Percentiles rank a stretch among this genome's conserved stretches.
Evolutionary conservation across 2,329 filamentous ascomycete genomes (phyloP).

Genomic region (Fusarium albosuccineum): DNA sequence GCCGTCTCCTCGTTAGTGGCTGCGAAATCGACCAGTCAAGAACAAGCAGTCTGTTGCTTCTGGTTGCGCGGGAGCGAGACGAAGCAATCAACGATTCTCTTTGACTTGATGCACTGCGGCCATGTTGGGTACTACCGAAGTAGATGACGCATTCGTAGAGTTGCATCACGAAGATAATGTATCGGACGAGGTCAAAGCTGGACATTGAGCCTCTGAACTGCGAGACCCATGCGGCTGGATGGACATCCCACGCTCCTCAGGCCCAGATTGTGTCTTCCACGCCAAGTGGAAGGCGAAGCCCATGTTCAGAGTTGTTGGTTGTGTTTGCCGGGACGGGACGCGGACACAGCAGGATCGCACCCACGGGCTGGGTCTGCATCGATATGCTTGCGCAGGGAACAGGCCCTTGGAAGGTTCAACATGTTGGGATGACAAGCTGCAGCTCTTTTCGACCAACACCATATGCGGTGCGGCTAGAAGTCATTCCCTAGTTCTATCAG

Average conservation of each 20-base stretch:
- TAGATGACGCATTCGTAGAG: neutral
- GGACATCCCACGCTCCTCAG: constrained; percentile 11
- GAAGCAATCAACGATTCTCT: constrained; percentile 7
- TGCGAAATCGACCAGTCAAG: constrained; percentile 5
- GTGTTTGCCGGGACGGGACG: constrained; percentile 20
- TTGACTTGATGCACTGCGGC: constrained; percentile 1
- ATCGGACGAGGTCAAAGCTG: constrained; percentile 1
- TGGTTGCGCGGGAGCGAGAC: constrained; percentile 6
- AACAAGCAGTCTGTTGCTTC: neutral
- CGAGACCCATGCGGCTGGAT: constrained; percentile 13
- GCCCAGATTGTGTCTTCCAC: constrained; percentile 5
- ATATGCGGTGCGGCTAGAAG: neutral
- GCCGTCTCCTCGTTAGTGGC: constrained; percentile 5
- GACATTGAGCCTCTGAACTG: neutral
- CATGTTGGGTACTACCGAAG: constrained; percentile 8
- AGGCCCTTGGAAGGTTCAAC: neutral
- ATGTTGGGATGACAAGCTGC: constrained; percentile 7
- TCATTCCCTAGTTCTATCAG: neutral
- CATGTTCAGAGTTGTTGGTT: constrained; percentile 12
- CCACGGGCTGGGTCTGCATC: neutral
- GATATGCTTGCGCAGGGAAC: constrained; percentile 12
- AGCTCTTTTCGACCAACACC: neutral
- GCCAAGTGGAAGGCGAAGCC: constrained; percentile 2
- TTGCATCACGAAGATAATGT: neutral
- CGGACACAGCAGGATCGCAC: constrained; percentile 4